Conservation (phyloP, 768 basidiomycete genomes). For the Phylloporus scabripes region DNA sequence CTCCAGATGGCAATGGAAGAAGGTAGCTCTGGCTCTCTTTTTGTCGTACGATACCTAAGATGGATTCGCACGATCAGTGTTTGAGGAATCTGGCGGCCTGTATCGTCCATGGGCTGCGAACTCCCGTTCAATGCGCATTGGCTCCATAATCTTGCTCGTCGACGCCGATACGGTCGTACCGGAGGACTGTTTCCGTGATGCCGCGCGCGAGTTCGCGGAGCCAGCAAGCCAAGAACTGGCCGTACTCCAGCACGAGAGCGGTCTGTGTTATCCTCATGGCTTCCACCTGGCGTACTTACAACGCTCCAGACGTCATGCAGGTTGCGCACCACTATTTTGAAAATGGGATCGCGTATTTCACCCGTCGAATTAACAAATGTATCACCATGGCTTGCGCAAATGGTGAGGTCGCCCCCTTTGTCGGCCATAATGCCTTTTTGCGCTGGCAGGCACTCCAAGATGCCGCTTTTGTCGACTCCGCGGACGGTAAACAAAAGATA, state of each 20-base stretch:
- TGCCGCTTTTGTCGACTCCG: constrained; percentile 61
- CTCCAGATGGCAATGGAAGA: constrained; percentile 49
- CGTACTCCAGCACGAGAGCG: constrained; percentile 88
- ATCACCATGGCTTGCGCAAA: constrained; percentile 79
- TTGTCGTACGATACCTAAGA: constrained; percentile 33
- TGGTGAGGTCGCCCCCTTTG: constrained; percentile 73
- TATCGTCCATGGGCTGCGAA: constrained; percentile 77
- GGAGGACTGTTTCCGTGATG: constrained; percentile 87
- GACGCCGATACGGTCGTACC: constrained; percentile 90
- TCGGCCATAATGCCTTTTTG: constrained; percentile 85
- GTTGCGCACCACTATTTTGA: constrained; percentile 88
- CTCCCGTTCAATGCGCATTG: constrained; percentile 66
- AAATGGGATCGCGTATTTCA: constrained; percentile 86
- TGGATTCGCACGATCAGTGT: constrained; percentile 36
- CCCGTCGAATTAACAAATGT: constrained; percentile 77
- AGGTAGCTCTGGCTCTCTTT: constrained; percentile 32
- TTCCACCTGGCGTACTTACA: constrained; percentile 3
- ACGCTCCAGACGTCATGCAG: constrained; percentile 73
- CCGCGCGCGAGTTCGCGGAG: constrained; percentile 77
- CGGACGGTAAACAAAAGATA: constrained; percentile 57
- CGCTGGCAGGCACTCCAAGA: constrained; percentile 89
- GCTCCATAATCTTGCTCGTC: constrained; percentile 74
- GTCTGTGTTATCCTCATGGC: constrained; percentile 32
- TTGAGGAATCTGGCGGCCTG: constrained; percentile 47
- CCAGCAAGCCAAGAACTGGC: constrained; percentile 59